Base-by-base conservation (phyloP, 78 protist species). In the Dictyostelium purpureum region DNA sequence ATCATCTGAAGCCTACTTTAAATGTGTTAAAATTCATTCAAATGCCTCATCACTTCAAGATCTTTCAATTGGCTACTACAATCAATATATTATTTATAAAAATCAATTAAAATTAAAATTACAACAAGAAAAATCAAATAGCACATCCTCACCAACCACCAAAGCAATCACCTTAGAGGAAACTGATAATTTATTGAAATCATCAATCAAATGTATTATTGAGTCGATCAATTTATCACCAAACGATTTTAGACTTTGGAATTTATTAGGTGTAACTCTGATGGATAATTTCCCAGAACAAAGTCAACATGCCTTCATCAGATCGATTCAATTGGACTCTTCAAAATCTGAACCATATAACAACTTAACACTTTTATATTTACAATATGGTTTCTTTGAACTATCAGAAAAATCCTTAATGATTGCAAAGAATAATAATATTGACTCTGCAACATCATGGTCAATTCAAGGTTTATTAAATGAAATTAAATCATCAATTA, bases 211-310 rank as follows among this genome's bases (percentile, higher is more conserved):
- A 43, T 79, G 28, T 51, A 47, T 45, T 43, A 52, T 42, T n/a
- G 71, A 67, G 14, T 88, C 94, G 1, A n/a, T 90, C 4, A 73
- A 90, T 28, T 5, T 59, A 10, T 33, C 66, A 51, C 51, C 89
- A n/a, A 40, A 21, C 1, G 89, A 90, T 16, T 14, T 21, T 11
- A 70, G 67, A 31, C 38, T 79, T 1, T 90, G 94, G 94, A 90
- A 90, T 65, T 24, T 65, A 24, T 33, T 90, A 45, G 94, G 94
- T 70, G 81, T 90, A 6, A 35, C 73, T n/a, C 42, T 85, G 24
- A 85, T 90, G 70, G 94, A 90, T 49, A 21, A 47, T 14, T 81
- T 71, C 52, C 94, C 94, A n/a, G 11, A 26, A 19, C 87, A 73
- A 33, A 57, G 76, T 35, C 94, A 90, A 66, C 82, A 90, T 56